Percentiles rank a stretch among this genome's conserved stretches.
Evolutionary conservation across 1,284 basidiomycete genomes (phyloP).

Genomic region (Pyrrhoderma lamaoense): DNA sequence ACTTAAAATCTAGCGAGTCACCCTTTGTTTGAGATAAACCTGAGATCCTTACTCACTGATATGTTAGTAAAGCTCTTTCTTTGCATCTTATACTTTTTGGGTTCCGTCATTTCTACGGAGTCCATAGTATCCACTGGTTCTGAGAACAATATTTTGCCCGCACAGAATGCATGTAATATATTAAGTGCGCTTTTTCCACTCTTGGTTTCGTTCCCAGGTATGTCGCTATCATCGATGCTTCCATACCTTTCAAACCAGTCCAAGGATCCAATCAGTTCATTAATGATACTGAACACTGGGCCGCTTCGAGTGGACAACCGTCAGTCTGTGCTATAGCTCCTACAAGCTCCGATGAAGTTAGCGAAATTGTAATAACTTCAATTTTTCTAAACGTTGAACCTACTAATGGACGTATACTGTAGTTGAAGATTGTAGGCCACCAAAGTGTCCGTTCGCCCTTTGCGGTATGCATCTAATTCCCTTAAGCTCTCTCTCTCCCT

Average conservation of each 20-base stretch:
- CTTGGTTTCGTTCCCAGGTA: slow-evolving; percentile 15
- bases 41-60: too few relatives aligned
- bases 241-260: background rate
- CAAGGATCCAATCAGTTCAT: slow-evolving; percentile 14
- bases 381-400: background rate
- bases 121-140: too few relatives aligned
- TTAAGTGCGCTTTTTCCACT: slow-evolving; percentile 6
- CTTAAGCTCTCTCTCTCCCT: background rate
- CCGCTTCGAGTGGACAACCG: slow-evolving; percentile 10
- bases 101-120: too few relatives aligned
- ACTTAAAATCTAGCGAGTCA: too few relatives aligned
- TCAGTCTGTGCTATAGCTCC: slow-evolving; percentile 16
- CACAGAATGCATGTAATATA: slow-evolving; percentile 7
- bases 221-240: background rate
- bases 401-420: background rate
- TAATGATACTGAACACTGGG: slow-evolving; percentile 13
- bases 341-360: slow-evolving; percentile 6
- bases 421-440: slow-evolving; percentile 1
- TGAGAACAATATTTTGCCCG: too few relatives aligned
- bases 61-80: too few relatives aligned
- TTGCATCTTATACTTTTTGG: too few relatives aligned
- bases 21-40: too few relatives aligned
- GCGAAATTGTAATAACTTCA: slow-evolving; percentile 9
- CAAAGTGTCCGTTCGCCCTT: slow-evolving; percentile 13
- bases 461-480: slow-evolving; percentile 14